phyloP scores from a whole-genome alignment of 2,329 filamentous ascomycete species.

The Cordyceps sp. region DNA sequence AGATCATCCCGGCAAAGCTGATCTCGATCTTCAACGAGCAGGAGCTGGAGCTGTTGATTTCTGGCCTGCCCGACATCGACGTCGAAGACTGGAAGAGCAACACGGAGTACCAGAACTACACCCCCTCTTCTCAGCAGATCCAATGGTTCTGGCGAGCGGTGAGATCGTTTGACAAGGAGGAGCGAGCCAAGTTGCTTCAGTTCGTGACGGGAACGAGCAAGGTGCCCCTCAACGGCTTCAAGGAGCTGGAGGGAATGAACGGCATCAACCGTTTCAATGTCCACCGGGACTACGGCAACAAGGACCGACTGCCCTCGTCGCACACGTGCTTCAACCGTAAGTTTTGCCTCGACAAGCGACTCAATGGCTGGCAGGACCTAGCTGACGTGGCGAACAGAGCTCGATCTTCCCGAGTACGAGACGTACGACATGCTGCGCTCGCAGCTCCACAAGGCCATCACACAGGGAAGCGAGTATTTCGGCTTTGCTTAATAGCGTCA shows the following conservation, averaged over 20 bases:
- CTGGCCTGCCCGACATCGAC: slow-evolving; percentile 90
- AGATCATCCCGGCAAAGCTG: slow-evolving; percentile 87
- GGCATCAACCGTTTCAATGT: slow-evolving; percentile 97
- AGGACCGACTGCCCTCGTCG: slow-evolving; percentile 85
- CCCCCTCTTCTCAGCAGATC: slow-evolving; percentile 82
- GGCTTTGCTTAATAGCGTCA: slow-evolving; percentile 65
- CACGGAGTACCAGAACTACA: slow-evolving; percentile 97
- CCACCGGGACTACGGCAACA: slow-evolving; percentile 92
- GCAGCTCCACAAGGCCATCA: slow-evolving; percentile 88
- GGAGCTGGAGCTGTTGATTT: slow-evolving; percentile 90
- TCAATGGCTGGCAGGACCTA: background rate
- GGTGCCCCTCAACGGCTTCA: slow-evolving; percentile 95
- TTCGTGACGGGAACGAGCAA: slow-evolving; percentile 98
- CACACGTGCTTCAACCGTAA: slow-evolving; percentile 99
- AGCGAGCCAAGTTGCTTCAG: slow-evolving; percentile 89
- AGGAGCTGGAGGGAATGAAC: slow-evolving; percentile 98
- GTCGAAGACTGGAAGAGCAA: slow-evolving; percentile 99
- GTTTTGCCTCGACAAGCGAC: slow-evolving; percentile 19
- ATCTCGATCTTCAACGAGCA: slow-evolving; percentile 98
- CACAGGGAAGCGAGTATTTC: slow-evolving; percentile 93
- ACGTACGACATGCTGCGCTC: slow-evolving; percentile 81
- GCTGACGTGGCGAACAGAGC: slow-evolving; percentile 41
- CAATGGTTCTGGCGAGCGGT: slow-evolving; percentile 99
- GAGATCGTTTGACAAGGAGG: slow-evolving; percentile 95
- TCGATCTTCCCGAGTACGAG: slow-evolving; percentile 96